Evolutionary conservation across 805 yeast species (phyloP).

Genomic region (Myxozyma kluyveri): DNA sequence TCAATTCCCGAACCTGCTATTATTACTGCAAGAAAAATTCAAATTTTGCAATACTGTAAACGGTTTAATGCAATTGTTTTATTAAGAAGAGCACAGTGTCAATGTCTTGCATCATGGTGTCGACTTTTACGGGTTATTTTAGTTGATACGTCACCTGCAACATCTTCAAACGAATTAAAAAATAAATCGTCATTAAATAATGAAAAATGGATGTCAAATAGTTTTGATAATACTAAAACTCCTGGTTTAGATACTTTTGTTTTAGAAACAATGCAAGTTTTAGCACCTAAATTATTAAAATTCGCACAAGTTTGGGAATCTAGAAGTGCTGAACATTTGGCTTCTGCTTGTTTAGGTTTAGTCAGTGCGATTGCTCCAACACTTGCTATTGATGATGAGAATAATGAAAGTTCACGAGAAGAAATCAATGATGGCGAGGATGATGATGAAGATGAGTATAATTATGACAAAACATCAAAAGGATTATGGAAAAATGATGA

Average conservation of each 20-base stretch:
- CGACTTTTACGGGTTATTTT: constrained; percentile 72
- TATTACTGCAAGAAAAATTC: not conserved
- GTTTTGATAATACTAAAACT: constrained; percentile 41
- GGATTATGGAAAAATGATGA: constrained; percentile 32
- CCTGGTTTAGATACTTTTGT: constrained; percentile 49
- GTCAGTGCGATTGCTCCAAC: constrained; percentile 21
- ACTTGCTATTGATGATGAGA: constrained; percentile 21
- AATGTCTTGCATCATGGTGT: constrained; percentile 78
- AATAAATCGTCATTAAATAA: not conserved
- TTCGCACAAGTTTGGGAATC: constrained; percentile 49
- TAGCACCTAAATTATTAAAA: constrained; percentile 73
- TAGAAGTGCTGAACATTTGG: constrained; percentile 26
- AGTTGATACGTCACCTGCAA: constrained; percentile 50
- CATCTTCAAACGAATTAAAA: too few species aligned
- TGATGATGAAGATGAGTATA: not conserved
- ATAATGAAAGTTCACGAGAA: too few species aligned
- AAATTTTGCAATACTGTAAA: constrained; percentile 11
- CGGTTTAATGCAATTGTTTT: constrained; percentile 16
- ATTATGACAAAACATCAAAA: too few species aligned
- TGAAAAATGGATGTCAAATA: too few species aligned
- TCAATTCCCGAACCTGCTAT: constrained; percentile 5
- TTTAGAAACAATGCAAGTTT: constrained; percentile 68
- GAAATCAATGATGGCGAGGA: not conserved
- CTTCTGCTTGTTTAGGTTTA: constrained; percentile 23
- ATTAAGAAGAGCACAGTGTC: constrained; percentile 48